These are phyloP conservation scores for Gomphus bonarii DNA, from an alignment of 1,284 basidiomycete species.

Conservation along the genomic window DNA sequence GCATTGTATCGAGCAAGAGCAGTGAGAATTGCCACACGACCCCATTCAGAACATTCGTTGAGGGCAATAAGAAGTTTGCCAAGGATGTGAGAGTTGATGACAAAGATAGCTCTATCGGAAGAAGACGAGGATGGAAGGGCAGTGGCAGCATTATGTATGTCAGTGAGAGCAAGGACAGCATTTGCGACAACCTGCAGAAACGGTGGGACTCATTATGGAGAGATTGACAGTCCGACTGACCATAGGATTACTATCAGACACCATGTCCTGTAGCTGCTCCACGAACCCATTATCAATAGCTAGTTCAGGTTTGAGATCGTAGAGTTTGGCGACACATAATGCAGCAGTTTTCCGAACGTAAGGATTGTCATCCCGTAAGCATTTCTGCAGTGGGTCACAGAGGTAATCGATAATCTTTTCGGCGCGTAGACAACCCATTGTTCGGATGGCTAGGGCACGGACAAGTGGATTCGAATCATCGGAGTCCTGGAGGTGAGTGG, in stretches of 20 bases:
- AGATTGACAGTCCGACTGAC: conserved; percentile 31
- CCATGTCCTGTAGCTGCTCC: conserved; percentile 82
- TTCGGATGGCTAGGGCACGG: conserved; percentile 91
- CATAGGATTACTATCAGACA: conserved; percentile 96
- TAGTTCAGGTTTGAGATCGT: conserved; percentile 92
- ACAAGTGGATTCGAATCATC: conserved; percentile 96
- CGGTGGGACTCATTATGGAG: neutral
- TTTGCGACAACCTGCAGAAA: conserved; percentile 85
- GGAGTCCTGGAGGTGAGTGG: conserved; percentile 50
- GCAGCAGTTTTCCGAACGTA: conserved; percentile 98
- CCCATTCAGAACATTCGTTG: conserved; percentile 99
- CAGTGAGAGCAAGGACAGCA: conserved; percentile 85
- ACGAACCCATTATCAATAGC: conserved; percentile 94
- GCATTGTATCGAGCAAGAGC: conserved; percentile 80
- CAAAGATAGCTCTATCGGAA: conserved; percentile 63
- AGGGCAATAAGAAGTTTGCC: conserved; percentile 90
- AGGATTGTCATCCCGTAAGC: conserved; percentile 89
- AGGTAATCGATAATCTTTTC: conserved; percentile 99
- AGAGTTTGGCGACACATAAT: conserved; percentile 91
- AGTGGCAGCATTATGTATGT: conserved; percentile 73
- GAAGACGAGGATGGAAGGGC: conserved; percentile 39
- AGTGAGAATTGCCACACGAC: conserved; percentile 85
- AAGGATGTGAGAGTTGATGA: conserved; percentile 73
- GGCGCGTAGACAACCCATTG: conserved; percentile 94
- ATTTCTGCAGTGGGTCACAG: conserved; percentile 86